Conservation (phyloP, 495 filamentous ascomycete genomes). For the Cenococcum geophilum region DNA sequence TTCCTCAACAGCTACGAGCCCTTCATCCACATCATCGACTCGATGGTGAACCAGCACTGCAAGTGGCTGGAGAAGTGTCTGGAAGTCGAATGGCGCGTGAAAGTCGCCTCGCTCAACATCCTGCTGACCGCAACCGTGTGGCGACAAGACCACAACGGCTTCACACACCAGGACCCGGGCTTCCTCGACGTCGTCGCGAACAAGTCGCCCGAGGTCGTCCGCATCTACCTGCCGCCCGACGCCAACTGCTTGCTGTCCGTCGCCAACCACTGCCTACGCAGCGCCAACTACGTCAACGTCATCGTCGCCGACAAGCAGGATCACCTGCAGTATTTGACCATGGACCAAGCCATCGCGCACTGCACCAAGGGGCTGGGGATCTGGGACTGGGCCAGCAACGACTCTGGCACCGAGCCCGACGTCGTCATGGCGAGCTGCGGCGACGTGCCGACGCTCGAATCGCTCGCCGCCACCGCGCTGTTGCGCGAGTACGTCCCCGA, state of each 20-base stretch:
- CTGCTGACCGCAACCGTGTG: slow-evolving; percentile 68
- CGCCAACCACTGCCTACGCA: slow-evolving; percentile 63
- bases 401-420: slow-evolving; percentile 57
- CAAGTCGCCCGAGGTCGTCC: slow-evolving; percentile 67
- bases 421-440: slow-evolving; percentile 65
- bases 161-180: slow-evolving; percentile 71
- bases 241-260: slow-evolving; percentile 64
- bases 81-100: slow-evolving; percentile 64
- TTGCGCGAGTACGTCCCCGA: slow-evolving; percentile 58
- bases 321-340: slow-evolving; percentile 63
- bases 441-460: slow-evolving; percentile 64
- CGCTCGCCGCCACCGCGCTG: slow-evolving; percentile 60
- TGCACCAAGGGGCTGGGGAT: slow-evolving; percentile 63
- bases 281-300: slow-evolving; percentile 69
- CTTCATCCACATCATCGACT: slow-evolving; percentile 72
- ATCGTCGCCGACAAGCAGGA: slow-evolving; percentile 70
- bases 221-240: slow-evolving; percentile 71
- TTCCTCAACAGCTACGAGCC: slow-evolving; percentile 72
- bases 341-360: slow-evolving; percentile 61
- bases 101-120: slow-evolving; percentile 65
- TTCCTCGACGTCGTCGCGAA: slow-evolving; percentile 71
- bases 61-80: slow-evolving; percentile 74
- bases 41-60: slow-evolving; percentile 75
- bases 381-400: slow-evolving; percentile 52
- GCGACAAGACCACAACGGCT: slow-evolving; percentile 75